These are phyloP conservation scores for Xylariaceae sp. DNA, from an alignment of 2,329 filamentous ascomycete species.

Conservation along the genomic window DNA sequence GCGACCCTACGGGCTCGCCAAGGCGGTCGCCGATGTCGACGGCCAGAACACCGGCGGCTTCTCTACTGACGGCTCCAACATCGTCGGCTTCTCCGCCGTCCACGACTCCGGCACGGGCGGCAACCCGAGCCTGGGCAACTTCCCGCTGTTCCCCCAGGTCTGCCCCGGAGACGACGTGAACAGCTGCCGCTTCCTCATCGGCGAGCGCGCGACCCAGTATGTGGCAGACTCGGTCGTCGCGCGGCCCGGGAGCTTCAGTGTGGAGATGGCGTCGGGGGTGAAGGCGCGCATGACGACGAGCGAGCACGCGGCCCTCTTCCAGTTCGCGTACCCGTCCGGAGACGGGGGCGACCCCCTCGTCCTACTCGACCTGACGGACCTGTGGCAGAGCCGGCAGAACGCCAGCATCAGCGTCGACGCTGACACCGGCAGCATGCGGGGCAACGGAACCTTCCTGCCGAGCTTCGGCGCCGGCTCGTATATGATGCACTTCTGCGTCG, in stretches of 20 bases:
- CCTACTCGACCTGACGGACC: conserved; percentile 56
- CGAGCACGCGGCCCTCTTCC: conserved; percentile 58
- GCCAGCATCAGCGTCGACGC: conserved; percentile 46
- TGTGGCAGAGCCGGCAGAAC: conserved; percentile 47
- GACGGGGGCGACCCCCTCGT: conserved; percentile 42
- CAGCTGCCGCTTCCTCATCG: conserved; percentile 49
- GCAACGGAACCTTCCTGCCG: conserved; percentile 54
- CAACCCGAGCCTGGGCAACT: conserved; percentile 41
- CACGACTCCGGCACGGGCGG: conserved; percentile 43
- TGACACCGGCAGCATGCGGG: conserved; percentile 48
- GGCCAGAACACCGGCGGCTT: conserved; percentile 42
- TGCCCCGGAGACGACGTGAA: conserved; percentile 46
- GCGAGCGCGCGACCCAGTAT: conserved; percentile 37
- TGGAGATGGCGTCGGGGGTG: conserved; percentile 50
- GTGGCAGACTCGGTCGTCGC: conserved; percentile 41
- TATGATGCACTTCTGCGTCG: conserved; percentile 55
- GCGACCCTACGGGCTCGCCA: conserved; percentile 52
- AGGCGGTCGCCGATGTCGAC: conserved; percentile 50
- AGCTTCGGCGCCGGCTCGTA: conserved; percentile 60
- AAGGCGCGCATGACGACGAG: conserved; percentile 56
- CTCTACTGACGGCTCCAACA: conserved; percentile 39
- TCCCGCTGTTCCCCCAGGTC: conserved; percentile 40
- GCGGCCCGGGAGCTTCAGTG: conserved; percentile 52
- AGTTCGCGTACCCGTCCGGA: conserved; percentile 49
- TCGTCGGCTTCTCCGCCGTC: conserved; percentile 47